Conservation (phyloP, 2,329 filamentous ascomycete genomes). For the Plenodomus lindquistii region DNA sequence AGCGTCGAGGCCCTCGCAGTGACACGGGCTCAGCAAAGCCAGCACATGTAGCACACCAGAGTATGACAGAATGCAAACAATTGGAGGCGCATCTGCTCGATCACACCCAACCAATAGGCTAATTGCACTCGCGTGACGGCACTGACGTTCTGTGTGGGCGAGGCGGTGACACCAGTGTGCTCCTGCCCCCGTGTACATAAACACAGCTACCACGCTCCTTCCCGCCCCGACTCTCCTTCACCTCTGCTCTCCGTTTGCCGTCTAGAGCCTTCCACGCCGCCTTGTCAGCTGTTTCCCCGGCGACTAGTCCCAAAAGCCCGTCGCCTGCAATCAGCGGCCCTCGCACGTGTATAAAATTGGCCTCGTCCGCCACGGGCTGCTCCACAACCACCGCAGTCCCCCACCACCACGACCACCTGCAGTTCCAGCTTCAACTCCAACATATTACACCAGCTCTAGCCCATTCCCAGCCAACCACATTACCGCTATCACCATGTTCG, state of each 20-base stretch:
- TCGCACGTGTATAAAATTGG: neutral
- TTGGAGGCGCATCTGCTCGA: constrained; percentile 1
- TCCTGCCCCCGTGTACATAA: constrained; percentile 9
- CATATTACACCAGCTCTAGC: constrained; percentile 25
- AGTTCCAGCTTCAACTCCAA: constrained; percentile 25
- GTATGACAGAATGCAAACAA: neutral
- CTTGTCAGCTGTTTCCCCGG: constrained; percentile 3
- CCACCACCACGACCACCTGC: constrained; percentile 19
- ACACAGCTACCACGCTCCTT: constrained; percentile 5
- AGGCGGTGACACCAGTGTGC: constrained; percentile 15
- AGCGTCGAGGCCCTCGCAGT: no score
- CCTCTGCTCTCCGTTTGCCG: neutral
- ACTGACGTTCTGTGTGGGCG: constrained; percentile 11
- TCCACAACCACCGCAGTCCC: constrained; percentile 9
- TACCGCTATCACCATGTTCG: constrained; percentile 29
- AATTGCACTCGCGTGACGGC: constrained; percentile 17
- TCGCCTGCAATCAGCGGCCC: constrained; percentile 7
- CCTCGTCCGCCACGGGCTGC: constrained; percentile 15
- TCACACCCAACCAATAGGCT: constrained; percentile 7
- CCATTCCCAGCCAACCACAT: constrained; percentile 13
- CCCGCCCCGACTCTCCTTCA: constrained; percentile 7
- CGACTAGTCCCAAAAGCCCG: constrained; percentile 8
- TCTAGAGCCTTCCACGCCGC: constrained; percentile 7
- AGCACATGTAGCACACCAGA: neutral
- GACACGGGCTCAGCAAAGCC: neutral